phyloP scores from a whole-genome alignment of 2,329 filamentous ascomycete species.

The Cercospora beticola region DNA sequence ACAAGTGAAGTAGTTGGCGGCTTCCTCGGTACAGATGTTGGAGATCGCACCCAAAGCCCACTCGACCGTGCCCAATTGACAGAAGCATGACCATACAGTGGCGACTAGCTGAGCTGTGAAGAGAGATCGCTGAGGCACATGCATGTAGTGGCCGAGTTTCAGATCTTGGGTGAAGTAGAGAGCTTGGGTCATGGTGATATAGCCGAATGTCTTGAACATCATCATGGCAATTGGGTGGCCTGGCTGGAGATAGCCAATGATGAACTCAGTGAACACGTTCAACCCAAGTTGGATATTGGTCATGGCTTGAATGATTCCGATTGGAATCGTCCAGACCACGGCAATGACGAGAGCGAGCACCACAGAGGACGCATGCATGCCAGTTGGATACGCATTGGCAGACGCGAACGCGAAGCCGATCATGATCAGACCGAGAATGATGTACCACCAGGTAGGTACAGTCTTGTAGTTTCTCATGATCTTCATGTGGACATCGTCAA shows the following conservation, averaged over 20 bases:
- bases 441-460: slow-evolving; percentile 77
- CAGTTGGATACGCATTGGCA: slow-evolving; percentile 63
- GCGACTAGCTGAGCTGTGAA: slow-evolving; percentile 48
- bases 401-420: slow-evolving; percentile 24
- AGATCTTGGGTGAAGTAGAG: slow-evolving; percentile 45
- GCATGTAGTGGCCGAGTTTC: slow-evolving; percentile 47
- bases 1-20: slow-evolving; percentile 26
- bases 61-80: slow-evolving; percentile 45
- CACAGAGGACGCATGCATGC: slow-evolving; percentile 82
- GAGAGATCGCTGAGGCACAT: slow-evolving; percentile 45
- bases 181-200: slow-evolving; percentile 43
- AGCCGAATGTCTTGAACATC: slow-evolving; percentile 44
- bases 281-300: slow-evolving; percentile 58
- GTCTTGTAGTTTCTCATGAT: slow-evolving; percentile 81
- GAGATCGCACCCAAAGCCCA: slow-evolving; percentile 44
- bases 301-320: slow-evolving; percentile 89
- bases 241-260: slow-evolving; percentile 26
- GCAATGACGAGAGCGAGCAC: slow-evolving; percentile 76
- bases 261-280: slow-evolving; percentile 31
- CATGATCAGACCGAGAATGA: slow-evolving; percentile 22
- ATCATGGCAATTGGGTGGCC: slow-evolving; percentile 42
- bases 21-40: slow-evolving; percentile 28
- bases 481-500: slow-evolving; percentile 78
- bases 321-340: slow-evolving; percentile 79
- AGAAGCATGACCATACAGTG: slow-evolving; percentile 41